Conservation (phyloP, 2,329 filamentous ascomycete species). For the Aureobasidium sp. region DNA sequence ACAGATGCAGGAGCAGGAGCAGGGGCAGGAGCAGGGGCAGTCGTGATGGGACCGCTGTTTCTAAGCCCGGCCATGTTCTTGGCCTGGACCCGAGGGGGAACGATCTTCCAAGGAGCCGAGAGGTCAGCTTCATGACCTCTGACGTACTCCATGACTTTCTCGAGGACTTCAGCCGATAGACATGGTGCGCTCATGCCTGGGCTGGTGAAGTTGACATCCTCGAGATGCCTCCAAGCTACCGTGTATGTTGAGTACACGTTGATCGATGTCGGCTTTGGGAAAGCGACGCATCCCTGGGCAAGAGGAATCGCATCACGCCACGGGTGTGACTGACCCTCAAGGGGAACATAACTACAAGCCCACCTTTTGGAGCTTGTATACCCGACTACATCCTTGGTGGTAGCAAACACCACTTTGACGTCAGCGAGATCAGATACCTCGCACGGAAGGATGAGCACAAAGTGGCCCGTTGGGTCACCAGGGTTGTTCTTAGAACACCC, state of each 20-base stretch:
- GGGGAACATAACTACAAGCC: neutral
- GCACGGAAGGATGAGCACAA: neutral
- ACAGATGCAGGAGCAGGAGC: too few species aligned
- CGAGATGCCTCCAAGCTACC: neutral
- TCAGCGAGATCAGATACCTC: too few species aligned
- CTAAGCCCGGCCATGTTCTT: too few species aligned
- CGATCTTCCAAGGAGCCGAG: too few species aligned
- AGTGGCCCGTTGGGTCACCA: neutral
- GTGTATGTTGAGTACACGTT: neutral
- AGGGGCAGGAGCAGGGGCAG: too few species aligned
- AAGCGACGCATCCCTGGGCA: neutral
- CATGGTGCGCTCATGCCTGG: neutral
- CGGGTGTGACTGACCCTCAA: neutral
- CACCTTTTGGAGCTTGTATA: neutral
- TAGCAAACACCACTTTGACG: neutral
- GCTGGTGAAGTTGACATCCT: neutral
- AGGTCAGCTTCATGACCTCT: neutral
- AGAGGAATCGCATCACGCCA: neutral
- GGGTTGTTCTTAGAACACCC: neutral
- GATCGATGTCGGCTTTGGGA: neutral
- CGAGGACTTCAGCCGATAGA: neutral
- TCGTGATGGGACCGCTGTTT: too few species aligned
- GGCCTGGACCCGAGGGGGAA: too few species aligned
- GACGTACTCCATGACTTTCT: neutral
- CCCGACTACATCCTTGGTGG: neutral